A percentile compares a stretch with the other conserved stretches of the same genome.
phyloP scores from a whole-genome alignment of 306 rosid genomes.

The Lathyrus oleraceus region DNA sequence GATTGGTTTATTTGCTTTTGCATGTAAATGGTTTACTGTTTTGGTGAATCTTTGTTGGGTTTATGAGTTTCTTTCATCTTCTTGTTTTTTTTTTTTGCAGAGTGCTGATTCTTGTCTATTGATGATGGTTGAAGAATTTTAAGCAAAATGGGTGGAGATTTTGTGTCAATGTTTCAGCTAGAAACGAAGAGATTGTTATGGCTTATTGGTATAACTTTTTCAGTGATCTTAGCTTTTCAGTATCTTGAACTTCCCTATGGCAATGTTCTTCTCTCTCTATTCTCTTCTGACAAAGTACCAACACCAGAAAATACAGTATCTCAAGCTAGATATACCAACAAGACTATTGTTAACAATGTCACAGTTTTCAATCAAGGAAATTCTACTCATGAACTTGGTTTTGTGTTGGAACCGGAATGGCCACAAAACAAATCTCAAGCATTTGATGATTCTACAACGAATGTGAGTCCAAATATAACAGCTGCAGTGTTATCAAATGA shows the following conservation, averaged over 20 bases:
- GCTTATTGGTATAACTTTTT: constrained; percentile 55
- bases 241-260: constrained; percentile 60
- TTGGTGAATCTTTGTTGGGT: constrained; percentile 28
- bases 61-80: background rate
- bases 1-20: constrained; percentile 6
- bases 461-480: constrained; percentile 31
- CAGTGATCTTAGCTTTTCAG: constrained; percentile 53
- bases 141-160: constrained; percentile 56
- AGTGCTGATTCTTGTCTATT: constrained; percentile 31
- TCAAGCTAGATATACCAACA: constrained; percentile 30
- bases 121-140: constrained; percentile 11
- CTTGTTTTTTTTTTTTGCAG: constrained; percentile 23
- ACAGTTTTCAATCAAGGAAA: constrained; percentile 35
- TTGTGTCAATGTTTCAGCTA: constrained; percentile 46
- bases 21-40: constrained; percentile 19
- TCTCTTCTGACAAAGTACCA: constrained; percentile 41
- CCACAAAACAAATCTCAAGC: constrained; percentile 34
- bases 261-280: constrained; percentile 43
- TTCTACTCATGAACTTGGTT: constrained; percentile 7
- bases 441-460: constrained; percentile 34
- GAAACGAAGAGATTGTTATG: constrained; percentile 64
- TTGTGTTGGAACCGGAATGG: constrained; percentile 33
- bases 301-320: constrained; percentile 32
- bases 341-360: constrained; percentile 12
- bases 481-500: constrained; percentile 27